These are phyloP conservation scores for Coleophoma crateriformis DNA, from an alignment of 2,329 filamentous ascomycete species.

Conservation along the genomic window DNA sequence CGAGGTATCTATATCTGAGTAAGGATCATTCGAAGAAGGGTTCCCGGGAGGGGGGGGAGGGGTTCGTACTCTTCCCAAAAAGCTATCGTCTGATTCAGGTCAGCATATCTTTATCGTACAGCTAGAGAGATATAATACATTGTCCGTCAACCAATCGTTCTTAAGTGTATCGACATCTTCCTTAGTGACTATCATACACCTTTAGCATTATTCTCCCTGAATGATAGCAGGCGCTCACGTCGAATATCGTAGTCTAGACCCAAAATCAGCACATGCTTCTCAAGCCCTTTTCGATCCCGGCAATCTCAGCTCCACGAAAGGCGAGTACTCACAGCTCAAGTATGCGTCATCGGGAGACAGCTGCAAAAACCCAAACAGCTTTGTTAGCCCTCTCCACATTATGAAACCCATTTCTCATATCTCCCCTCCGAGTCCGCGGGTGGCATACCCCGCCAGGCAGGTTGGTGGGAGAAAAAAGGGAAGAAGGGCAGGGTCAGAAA, in stretches of 20 bases:
- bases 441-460: neutral
- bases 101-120: constrained; percentile 14
- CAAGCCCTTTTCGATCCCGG: neutral
- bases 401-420: neutral
- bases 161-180: constrained; percentile 86
- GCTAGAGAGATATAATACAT: constrained; percentile 49
- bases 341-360: constrained; percentile 62
- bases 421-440: neutral
- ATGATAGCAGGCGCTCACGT: constrained; percentile 35
- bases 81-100: constrained; percentile 68
- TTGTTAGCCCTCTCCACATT: constrained; percentile 12
- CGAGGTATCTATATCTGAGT: constrained; percentile 58
- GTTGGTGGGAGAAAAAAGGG: neutral
- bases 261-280: constrained; percentile 4
- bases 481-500: constrained; percentile 4
- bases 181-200: constrained; percentile 59
- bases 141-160: constrained; percentile 95
- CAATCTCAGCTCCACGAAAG: neutral
- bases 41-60: constrained; percentile 3
- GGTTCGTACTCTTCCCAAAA: constrained; percentile 90
- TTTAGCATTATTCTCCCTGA: no score
- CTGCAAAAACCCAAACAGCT: constrained; percentile 23
- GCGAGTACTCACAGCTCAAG: constrained; percentile 54
- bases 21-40: constrained; percentile 14
- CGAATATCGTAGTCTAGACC: constrained; percentile 58